Conservation (phyloP, 495 filamentous ascomycete species). For the Aspergillus haitiensis region DNA sequence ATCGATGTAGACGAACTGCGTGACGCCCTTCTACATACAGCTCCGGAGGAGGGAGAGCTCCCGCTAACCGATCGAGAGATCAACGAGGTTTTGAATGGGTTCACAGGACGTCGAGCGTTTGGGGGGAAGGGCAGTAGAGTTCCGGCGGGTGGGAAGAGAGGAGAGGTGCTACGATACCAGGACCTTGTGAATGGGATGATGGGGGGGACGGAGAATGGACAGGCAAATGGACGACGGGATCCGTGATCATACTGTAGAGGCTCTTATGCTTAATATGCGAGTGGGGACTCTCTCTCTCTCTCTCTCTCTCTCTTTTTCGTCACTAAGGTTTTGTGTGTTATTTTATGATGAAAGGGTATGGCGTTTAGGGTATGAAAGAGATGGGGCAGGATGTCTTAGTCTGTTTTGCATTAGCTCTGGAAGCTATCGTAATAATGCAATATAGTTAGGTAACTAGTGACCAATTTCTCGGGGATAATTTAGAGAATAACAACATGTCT, state of each 20-base stretch:
- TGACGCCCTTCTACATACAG: conserved; percentile 78
- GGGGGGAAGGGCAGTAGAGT: conserved; percentile 37
- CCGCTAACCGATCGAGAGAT: conserved; percentile 73
- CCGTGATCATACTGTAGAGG: conserved; percentile 22
- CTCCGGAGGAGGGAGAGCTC: conserved; percentile 68
- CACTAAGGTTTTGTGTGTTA: conserved; percentile 22
- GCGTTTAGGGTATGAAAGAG: neutral
- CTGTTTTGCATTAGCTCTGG: conserved; percentile 14
- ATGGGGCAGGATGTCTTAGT: neutral
- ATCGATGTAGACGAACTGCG: conserved; percentile 80
- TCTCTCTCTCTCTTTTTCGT: neutral
- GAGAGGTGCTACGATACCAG: conserved; percentile 49
- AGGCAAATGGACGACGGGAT: conserved; percentile 28
- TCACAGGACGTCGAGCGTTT: conserved; percentile 79
- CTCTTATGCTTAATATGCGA: neutral
- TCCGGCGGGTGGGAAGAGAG: conserved; percentile 37
- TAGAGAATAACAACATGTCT: neutral
- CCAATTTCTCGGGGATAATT: neutral
- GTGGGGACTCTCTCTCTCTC: too few species aligned
- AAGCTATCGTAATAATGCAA: conserved; percentile 11
- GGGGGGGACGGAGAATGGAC: conserved; percentile 38
- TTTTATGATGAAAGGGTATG: conserved; percentile 2
- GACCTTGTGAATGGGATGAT: conserved; percentile 47
- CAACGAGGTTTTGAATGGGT: conserved; percentile 79
- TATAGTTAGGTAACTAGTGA: neutral